These are phyloP conservation scores for Triticum dicoccoides DNA, from an alignment of 176 grass and related monocot species.

Conservation along the genomic window DNA sequence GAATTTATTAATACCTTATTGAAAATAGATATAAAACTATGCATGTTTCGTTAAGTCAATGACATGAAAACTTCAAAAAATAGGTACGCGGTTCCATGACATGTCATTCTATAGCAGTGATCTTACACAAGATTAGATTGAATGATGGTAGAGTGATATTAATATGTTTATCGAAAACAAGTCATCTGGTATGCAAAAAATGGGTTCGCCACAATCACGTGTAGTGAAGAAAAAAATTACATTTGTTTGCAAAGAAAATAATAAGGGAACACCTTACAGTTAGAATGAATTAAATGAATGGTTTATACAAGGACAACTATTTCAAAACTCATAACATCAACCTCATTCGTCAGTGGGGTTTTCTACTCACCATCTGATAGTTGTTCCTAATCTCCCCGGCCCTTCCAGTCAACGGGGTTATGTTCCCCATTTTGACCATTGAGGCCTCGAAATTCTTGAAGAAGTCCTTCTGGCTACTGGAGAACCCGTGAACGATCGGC, in stretches of 20 bases:
- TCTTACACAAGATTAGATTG: too few species aligned
- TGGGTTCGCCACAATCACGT: neutral
- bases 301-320: neutral
- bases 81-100: too few species aligned
- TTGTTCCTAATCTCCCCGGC: conserved; percentile 42
- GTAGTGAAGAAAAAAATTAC: neutral
- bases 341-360: neutral
- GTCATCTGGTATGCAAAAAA: neutral
- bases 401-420: conserved; percentile 30
- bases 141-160: neutral
- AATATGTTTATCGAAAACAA: neutral
- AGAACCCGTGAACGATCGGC: conserved; percentile 3
- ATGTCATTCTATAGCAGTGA: too few species aligned
- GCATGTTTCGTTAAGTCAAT: too few species aligned
- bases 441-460: conserved; percentile 40
- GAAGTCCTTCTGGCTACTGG: conserved; percentile 31
- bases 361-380: conserved; percentile 34
- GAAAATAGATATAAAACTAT: too few species aligned
- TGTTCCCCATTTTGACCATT: conserved; percentile 66
- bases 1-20: too few species aligned
- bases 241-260: neutral
- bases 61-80: too few species aligned
- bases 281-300: neutral
- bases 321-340: neutral
- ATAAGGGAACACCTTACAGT: neutral